Evolutionary conservation across 305 asterid species (phyloP).

Genomic region (Lippia alba): DNA sequence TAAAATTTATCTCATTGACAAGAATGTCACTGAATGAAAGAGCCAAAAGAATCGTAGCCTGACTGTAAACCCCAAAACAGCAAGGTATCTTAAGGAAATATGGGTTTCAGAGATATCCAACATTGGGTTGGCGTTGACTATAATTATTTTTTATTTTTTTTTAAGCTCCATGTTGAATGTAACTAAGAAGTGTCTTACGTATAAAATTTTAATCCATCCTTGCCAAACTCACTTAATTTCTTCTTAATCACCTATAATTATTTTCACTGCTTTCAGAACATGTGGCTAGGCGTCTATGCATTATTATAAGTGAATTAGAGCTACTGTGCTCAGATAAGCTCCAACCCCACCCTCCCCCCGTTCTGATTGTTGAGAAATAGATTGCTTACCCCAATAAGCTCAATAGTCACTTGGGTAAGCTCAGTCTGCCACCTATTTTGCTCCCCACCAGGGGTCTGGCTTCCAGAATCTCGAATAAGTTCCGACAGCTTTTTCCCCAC

Average conservation of each 20-base stretch:
- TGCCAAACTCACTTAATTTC: slow-evolving; percentile 11
- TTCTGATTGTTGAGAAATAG: slow-evolving; percentile 14
- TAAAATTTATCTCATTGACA: slow-evolving; percentile 1
- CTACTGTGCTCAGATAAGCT: slow-evolving; percentile 5
- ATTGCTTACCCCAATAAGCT: slow-evolving; percentile 86
- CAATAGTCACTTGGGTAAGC: slow-evolving; percentile 92
- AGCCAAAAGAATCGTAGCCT: not conserved
- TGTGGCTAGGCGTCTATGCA: slow-evolving; percentile 6
- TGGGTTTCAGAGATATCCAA: not conserved
- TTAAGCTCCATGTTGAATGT: too few species aligned
- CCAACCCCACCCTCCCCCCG: too few species aligned
- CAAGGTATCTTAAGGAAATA: not conserved
- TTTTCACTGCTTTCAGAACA: slow-evolving; percentile 11
- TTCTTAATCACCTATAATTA: slow-evolving; percentile 4
- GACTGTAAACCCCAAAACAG: not conserved
- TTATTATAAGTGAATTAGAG: slow-evolving; percentile 5
- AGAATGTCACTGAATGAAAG: not conserved
- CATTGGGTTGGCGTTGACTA: not conserved
- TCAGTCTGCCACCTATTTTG: slow-evolving; percentile 96
- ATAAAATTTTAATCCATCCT: not conserved
- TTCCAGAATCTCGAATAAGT: slow-evolving; percentile 95
- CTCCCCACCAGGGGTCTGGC: slow-evolving; percentile 82
- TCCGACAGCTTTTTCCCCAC: slow-evolving; percentile 93
- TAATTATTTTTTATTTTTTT: not conserved
- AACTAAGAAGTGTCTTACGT: not conserved